Conservation (phyloP, 2,329 filamentous ascomycete species). For the Hymenotorrendiella dingleyae region DNA sequence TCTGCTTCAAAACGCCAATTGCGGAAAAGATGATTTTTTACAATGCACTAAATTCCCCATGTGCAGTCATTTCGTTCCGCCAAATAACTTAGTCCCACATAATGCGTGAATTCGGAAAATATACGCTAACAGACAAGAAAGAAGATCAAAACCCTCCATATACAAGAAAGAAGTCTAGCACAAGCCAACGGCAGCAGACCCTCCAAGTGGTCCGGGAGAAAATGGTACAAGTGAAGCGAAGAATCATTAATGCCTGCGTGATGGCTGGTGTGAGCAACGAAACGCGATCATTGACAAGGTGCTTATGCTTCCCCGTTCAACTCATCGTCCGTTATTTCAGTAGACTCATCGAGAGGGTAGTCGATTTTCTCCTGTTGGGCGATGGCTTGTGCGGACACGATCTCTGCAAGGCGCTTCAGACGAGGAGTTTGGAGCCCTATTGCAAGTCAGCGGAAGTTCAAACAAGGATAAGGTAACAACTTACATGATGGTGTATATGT, state of each 20-base stretch:
- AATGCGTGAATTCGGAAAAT: slow-evolving; percentile 20
- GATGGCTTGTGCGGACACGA: slow-evolving; percentile 93
- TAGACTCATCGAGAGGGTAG: slow-evolving; percentile 41
- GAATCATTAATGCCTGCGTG: slow-evolving; percentile 12
- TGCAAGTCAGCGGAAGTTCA: slow-evolving; percentile 27
- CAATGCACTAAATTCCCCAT: slow-evolving; percentile 10
- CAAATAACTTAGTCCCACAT: slow-evolving; percentile 11
- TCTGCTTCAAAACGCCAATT: slow-evolving; percentile 3
- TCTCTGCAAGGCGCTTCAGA: slow-evolving; percentile 93
- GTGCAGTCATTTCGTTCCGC: slow-evolving; percentile 1
- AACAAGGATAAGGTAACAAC: slow-evolving; percentile 31
- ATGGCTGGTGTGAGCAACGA: too few species aligned
- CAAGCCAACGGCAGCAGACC: slow-evolving; percentile 16
- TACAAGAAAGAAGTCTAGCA: slow-evolving; percentile 24
- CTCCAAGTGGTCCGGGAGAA: slow-evolving; percentile 20
- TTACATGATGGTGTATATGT: slow-evolving; percentile 97
- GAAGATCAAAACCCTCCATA: slow-evolving; percentile 21
- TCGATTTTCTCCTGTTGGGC: slow-evolving; percentile 88
- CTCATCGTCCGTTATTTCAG: slow-evolving; percentile 37
- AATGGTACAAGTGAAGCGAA: slow-evolving; percentile 29
- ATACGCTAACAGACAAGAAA: slow-evolving; percentile 23
- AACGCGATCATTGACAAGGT: too few species aligned
- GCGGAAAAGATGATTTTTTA: slow-evolving; percentile 2
- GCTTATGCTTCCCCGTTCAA: slow-evolving; percentile 26
- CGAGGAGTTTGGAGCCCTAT: slow-evolving; percentile 91